These are phyloP conservation scores for Psilocybe cyanescens DNA, from an alignment of 768 basidiomycete species.

Conservation along the genomic window DNA sequence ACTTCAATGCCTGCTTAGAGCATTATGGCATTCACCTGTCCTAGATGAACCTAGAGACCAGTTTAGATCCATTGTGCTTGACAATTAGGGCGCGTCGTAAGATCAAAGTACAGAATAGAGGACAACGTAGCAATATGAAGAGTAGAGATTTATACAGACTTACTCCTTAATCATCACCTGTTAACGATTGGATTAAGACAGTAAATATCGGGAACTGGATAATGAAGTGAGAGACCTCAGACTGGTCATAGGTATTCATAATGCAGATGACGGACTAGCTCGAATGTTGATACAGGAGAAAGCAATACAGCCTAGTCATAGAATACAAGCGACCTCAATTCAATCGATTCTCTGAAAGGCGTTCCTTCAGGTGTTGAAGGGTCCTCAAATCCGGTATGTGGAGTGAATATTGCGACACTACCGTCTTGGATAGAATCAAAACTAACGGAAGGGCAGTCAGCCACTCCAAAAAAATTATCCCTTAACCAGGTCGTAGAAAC, in stretches of 20 bases:
- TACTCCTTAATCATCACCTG: too few relatives aligned
- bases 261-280: neutral
- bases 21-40: constrained; percentile 1
- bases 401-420: constrained; percentile 55
- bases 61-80: too few relatives aligned
- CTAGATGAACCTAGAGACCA: neutral
- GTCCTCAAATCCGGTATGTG: constrained; percentile 64
- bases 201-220: too few relatives aligned
- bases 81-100: too few relatives aligned
- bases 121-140: too few relatives aligned
- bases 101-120: too few relatives aligned
- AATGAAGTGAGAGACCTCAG: too few relatives aligned
- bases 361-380: constrained; percentile 51
- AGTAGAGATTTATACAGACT: too few relatives aligned
- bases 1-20: constrained; percentile 3
- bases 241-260: too few relatives aligned
- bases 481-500: neutral
- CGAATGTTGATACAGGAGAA: neutral
- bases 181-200: too few relatives aligned
- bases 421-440: constrained; percentile 40
- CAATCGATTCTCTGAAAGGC: constrained; percentile 58
- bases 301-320: constrained; percentile 38
- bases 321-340: constrained; percentile 62
- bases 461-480: neutral
- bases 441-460: constrained; percentile 11